phyloP scores from a whole-genome alignment of 2,329 filamentous ascomycete genomes.

The Cryphonectria japonica region DNA sequence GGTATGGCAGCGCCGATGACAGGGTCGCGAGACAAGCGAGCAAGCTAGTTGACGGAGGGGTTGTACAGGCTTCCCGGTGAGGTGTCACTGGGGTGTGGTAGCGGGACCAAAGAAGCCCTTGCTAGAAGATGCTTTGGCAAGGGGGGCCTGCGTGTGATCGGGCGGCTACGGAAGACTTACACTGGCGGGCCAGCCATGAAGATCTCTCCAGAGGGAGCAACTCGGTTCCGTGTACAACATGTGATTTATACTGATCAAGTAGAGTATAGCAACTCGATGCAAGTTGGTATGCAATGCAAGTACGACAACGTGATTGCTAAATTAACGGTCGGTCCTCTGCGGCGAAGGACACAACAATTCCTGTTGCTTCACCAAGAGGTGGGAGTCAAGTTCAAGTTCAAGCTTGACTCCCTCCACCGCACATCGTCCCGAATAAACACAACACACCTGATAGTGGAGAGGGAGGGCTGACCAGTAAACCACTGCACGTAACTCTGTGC shows the following conservation, averaged over 20 bases:
- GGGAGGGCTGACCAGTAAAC: background rate
- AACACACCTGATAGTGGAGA: background rate
- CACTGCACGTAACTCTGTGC: background rate
- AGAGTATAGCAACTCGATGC: background rate
- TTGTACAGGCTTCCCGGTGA: background rate
- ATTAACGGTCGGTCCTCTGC: background rate
- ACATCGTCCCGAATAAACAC: background rate
- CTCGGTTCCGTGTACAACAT: background rate
- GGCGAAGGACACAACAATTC: background rate
- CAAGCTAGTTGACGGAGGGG: slow-evolving; percentile 16
- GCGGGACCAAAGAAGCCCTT: slow-evolving; percentile 8
- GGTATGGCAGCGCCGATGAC: slow-evolving; percentile 2
- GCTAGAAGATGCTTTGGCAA: slow-evolving; percentile 6
- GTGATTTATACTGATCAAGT: background rate
- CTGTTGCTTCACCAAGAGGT: background rate
- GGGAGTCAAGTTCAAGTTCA: background rate
- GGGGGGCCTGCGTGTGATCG: slow-evolving; percentile 7
- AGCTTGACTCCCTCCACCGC: background rate
- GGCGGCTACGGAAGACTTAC: slow-evolving; percentile 22
- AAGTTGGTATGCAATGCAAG: background rate
- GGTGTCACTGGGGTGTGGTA: background rate
- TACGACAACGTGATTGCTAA: background rate
- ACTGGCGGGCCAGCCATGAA: slow-evolving; percentile 13
- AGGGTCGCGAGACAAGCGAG: background rate
- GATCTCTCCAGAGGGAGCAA: background rate